These are phyloP conservation scores for Talaromyces adpressus DNA, from an alignment of 495 filamentous ascomycete genomes.

Conservation along the genomic window DNA sequence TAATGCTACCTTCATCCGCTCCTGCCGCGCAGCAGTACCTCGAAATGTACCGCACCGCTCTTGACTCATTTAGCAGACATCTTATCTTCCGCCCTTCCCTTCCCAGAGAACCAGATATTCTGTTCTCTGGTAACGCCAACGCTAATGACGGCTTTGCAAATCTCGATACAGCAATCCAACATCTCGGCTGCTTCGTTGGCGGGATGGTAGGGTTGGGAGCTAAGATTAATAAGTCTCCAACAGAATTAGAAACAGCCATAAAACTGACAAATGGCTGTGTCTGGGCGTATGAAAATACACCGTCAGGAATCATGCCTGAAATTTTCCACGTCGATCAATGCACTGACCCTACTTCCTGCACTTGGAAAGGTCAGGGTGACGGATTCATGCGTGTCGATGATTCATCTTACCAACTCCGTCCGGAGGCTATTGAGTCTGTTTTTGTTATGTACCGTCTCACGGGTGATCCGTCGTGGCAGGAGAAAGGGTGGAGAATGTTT, in stretches of 20 bases:
- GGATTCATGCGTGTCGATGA: background rate
- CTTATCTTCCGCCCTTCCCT: conserved; percentile 40
- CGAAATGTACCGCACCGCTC: conserved; percentile 33
- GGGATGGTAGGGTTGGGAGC: conserved; percentile 79
- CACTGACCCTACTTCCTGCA: conserved; percentile 22
- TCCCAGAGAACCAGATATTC: conserved; percentile 29
- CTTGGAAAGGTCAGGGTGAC: conserved; percentile 24
- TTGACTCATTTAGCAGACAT: conserved; percentile 25
- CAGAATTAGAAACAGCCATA: conserved; percentile 62
- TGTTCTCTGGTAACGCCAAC: conserved; percentile 27
- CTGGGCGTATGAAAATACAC: conserved; percentile 57
- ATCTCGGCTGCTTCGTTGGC: conserved; percentile 77
- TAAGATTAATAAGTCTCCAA: conserved; percentile 57
- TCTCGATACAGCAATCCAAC: conserved; percentile 35
- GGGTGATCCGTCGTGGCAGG: conserved; percentile 46
- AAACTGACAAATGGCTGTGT: conserved; percentile 77
- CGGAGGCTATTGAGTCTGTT: conserved; percentile 53
- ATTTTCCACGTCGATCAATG: conserved; percentile 29
- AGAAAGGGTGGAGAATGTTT: conserved; percentile 61
- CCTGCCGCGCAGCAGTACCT: conserved; percentile 28
- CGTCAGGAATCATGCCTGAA: conserved; percentile 40
- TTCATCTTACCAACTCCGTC: conserved; percentile 21
- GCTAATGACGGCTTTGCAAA: conserved; percentile 11
- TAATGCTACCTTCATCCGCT: conserved; percentile 21
- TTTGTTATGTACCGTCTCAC: conserved; percentile 61